Evolutionary conservation across 768 basidiomycete species (phyloP).

Genomic region (Termitomyces sp.): DNA sequence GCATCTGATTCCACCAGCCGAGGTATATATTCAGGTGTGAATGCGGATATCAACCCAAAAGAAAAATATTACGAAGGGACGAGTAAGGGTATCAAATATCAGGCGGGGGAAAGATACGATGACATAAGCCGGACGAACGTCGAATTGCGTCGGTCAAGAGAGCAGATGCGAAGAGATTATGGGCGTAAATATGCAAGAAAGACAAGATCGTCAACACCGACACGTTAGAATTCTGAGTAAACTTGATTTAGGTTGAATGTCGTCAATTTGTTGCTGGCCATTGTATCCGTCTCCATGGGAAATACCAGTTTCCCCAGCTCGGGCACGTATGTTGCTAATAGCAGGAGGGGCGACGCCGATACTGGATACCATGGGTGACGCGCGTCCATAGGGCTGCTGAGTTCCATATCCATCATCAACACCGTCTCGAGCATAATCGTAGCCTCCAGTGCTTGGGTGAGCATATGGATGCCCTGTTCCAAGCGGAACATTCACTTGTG

Average conservation of each 20-base stretch:
- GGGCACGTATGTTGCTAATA: constrained; percentile 65
- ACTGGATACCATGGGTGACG: constrained; percentile 77
- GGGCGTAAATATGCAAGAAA: constrained; percentile 16
- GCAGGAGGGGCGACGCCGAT: constrained; percentile 66
- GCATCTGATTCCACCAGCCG: neutral
- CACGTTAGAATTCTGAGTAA: constrained; percentile 72
- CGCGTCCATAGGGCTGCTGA: constrained; percentile 60
- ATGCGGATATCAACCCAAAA: constrained; percentile 6
- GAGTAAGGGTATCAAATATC: constrained; percentile 25
- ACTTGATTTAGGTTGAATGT: constrained; percentile 44
- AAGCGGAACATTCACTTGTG: constrained; percentile 69
- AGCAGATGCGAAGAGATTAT: constrained; percentile 20
- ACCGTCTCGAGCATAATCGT: constrained; percentile 45
- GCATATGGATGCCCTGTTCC: constrained; percentile 65
- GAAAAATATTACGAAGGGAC: constrained; percentile 15
- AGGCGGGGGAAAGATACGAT: constrained; percentile 21
- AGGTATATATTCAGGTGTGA: constrained; percentile 13
- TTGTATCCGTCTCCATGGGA: constrained; percentile 55
- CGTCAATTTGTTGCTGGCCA: constrained; percentile 51
- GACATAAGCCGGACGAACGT: constrained; percentile 23
- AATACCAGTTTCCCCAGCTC: constrained; percentile 62
- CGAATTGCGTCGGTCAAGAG: constrained; percentile 17
- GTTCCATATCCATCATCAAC: constrained; percentile 53
- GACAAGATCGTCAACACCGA: constrained; percentile 48
- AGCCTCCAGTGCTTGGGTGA: constrained; percentile 46